Conservation (phyloP, 345 rosid genomes). For the Kernera saxatilis region DNA sequence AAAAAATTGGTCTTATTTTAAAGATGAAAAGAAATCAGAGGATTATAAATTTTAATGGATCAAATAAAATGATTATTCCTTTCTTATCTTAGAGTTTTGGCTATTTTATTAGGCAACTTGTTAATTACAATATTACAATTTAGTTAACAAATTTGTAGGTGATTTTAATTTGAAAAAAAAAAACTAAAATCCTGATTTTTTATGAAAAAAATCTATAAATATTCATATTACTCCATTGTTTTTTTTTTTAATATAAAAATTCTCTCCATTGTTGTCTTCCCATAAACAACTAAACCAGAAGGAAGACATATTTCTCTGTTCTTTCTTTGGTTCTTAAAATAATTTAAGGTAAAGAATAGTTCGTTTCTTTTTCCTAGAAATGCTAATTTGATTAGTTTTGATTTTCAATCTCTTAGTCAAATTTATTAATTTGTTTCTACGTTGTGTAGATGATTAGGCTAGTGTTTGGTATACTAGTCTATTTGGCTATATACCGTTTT, state of each 20-base stretch:
- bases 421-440: neutral
- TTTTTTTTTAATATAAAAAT: too few relatives aligned
- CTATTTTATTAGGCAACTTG: neutral
- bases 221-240: neutral
- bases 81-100: neutral
- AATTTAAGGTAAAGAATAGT: neutral
- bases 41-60: neutral
- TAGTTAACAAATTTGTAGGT: neutral
- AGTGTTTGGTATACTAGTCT: neutral
- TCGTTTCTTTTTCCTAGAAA: neutral
- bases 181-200: neutral
- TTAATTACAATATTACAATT: neutral
- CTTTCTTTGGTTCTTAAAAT: neutral
- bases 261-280: neutral
- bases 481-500: conserved; percentile 19
- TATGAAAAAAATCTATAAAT: neutral
- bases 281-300: neutral
- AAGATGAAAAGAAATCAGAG: neutral
- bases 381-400: neutral
- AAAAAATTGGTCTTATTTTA: neutral
- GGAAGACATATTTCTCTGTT: neutral
- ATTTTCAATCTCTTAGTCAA: neutral
- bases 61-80: neutral
- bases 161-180: neutral
- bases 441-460: conserved; percentile 24